Conservation (phyloP, 2,329 filamentous ascomycete genomes). For the Coniochaeta pulveracea region DNA sequence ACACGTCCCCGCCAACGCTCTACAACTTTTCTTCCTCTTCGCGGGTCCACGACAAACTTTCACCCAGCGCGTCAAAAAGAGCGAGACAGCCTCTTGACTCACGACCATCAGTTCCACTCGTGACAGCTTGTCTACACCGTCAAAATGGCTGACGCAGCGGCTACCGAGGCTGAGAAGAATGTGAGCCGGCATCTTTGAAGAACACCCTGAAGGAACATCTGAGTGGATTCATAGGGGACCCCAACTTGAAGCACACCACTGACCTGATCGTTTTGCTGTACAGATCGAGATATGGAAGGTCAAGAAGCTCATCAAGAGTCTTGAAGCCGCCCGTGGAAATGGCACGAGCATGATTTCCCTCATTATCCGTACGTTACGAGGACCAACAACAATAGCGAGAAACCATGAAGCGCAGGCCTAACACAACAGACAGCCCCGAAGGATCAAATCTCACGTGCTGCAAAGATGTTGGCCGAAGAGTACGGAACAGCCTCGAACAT, state of each 20-base stretch:
- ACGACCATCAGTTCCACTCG: too few species aligned
- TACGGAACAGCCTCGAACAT: conserved; percentile 98
- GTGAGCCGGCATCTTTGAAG: conserved; percentile 28
- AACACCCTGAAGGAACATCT: background rate
- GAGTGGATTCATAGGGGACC: too few species aligned
- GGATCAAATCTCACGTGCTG: conserved; percentile 89
- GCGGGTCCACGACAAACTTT: conserved; percentile 2
- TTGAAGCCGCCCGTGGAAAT: conserved; percentile 94
- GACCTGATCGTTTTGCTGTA: conserved; percentile 6
- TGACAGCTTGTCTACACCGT: too few species aligned
- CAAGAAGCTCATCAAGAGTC: conserved; percentile 98
- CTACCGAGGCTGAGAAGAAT: conserved; percentile 97
- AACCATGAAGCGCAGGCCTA: conserved; percentile 4
- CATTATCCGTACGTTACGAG: conserved; percentile 69
- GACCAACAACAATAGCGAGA: conserved; percentile 11
- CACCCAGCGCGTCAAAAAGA: conserved; percentile 9
- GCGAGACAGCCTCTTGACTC: conserved; percentile 12
- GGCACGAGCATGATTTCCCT: conserved; percentile 99
- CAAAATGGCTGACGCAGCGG: conserved; percentile 79
- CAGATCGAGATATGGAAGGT: conserved; percentile 87
- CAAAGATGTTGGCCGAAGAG: conserved; percentile 99
- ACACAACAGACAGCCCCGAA: conserved; percentile 60
- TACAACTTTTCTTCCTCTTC: background rate
- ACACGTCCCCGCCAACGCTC: background rate
- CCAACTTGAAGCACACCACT: conserved; percentile 3